Conservation (phyloP, 805 yeast species). For the Metschnikowia matae region DNA sequence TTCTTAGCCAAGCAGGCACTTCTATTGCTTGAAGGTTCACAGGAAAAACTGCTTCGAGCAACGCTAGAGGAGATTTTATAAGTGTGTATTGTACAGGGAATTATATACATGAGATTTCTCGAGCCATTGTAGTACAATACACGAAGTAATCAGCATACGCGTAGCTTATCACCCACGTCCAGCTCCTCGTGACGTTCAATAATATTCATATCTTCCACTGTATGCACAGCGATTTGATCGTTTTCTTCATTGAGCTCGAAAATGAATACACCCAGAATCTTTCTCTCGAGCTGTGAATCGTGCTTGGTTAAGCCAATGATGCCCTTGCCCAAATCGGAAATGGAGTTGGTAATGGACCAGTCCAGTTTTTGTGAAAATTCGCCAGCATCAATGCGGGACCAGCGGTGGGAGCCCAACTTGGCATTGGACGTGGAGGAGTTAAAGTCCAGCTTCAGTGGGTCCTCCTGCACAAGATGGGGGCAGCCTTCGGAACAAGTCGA, state of each 20-base stretch:
- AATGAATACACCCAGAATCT: constrained; percentile 54
- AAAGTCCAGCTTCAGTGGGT: background rate
- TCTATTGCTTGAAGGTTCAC: constrained; percentile 5
- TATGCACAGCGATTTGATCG: constrained; percentile 54
- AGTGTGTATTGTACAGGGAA: background rate
- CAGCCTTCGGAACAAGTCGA: constrained; percentile 53
- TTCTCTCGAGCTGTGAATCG: constrained; percentile 32
- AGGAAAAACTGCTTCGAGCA: constrained; percentile 4
- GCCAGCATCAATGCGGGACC: constrained; percentile 34
- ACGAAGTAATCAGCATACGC: constrained; percentile 12
- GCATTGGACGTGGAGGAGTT: constrained; percentile 35
- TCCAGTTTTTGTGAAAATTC: constrained; percentile 12
- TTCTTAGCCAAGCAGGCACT: constrained; percentile 8
- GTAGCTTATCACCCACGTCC: constrained; percentile 10
- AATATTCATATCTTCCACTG: constrained; percentile 62
- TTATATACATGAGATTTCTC: constrained; percentile 5
- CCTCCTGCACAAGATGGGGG: constrained; percentile 32
- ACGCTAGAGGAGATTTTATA: constrained; percentile 1
- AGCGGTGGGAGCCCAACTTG: constrained; percentile 36
- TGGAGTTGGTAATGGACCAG: constrained; percentile 21
- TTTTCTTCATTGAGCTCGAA: constrained; percentile 61
- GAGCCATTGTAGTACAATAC: no score
- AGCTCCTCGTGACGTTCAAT: constrained; percentile 36
- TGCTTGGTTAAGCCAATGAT: constrained; percentile 30
- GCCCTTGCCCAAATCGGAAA: constrained; percentile 30